Conservation (phyloP, 208 protist genomes). For the Porcisia deanei region DNA sequence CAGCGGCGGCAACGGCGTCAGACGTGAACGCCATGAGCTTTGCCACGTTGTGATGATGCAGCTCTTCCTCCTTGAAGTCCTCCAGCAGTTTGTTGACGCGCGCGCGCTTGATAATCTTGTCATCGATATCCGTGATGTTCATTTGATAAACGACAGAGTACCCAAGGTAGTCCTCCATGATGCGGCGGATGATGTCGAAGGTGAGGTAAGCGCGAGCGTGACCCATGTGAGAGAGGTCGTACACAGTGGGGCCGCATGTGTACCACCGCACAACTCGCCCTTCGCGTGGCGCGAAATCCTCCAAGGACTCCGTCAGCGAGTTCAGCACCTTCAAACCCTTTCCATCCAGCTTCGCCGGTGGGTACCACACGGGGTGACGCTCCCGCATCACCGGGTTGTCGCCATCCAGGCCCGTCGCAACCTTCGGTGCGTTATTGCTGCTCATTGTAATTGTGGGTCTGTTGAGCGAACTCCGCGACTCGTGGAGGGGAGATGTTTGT, state of each 20-base stretch:
- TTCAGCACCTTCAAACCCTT: constrained; percentile 67
- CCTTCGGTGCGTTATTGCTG: constrained; percentile 2
- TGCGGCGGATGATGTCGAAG: constrained; percentile 97
- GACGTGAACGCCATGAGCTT: constrained; percentile 56
- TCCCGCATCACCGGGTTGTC: constrained; percentile 47
- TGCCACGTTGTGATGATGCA: constrained; percentile 30
- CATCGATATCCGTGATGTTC: constrained; percentile 99
- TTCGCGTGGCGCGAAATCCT: constrained; percentile 66
- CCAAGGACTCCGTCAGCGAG: constrained; percentile 82
- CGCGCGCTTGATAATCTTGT: constrained; percentile 98
- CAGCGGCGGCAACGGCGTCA: constrained; percentile 44
- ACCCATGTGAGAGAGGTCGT: constrained; percentile 97
- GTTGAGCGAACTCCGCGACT: too few relatives aligned
- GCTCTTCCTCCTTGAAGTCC: constrained; percentile 51
- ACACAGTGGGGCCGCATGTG: constrained; percentile 98
- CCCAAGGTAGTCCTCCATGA: constrained; percentile 97
- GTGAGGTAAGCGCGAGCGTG: constrained; percentile 98
- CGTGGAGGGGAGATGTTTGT: not conserved
- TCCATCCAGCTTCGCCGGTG: constrained; percentile 37
- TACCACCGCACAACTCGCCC: constrained; percentile 92
- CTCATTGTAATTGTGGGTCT: not conserved
- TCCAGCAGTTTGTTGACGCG: constrained; percentile 88
- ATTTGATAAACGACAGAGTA: constrained; percentile 94
- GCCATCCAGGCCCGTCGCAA: constrained; percentile 45
- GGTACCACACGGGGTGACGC: constrained; percentile 82